Percentiles rank a stretch among this genome's conserved stretches.
Conservation (phyloP, 2,329 filamentous ascomycete genomes). For the Talaromyces sp. region DNA sequence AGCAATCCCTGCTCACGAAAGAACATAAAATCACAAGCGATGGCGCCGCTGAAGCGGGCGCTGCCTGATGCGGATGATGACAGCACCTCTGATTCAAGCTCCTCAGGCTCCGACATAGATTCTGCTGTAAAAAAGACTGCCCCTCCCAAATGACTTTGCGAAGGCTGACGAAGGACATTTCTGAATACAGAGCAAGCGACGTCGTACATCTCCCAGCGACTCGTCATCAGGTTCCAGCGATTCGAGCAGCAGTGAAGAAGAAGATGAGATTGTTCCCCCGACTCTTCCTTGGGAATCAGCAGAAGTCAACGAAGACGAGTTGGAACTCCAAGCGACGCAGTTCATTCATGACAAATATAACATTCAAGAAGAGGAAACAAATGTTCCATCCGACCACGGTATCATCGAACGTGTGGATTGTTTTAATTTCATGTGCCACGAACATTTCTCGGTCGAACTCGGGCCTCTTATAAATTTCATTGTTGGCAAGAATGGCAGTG, state of each 20-base stretch:
- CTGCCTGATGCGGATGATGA: conserved; percentile 27
- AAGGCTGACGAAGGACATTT: not conserved
- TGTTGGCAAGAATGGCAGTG: conserved; percentile 94
- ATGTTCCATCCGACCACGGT: conserved; percentile 72
- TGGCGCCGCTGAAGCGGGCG: conserved; percentile 40
- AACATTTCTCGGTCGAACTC: conserved; percentile 72
- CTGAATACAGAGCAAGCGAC: conserved; percentile 9
- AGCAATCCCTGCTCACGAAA: not conserved
- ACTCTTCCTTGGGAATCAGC: not conserved
- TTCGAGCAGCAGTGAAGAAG: not conserved
- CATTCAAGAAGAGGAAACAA: conserved; percentile 53
- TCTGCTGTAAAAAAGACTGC: conserved; percentile 1
- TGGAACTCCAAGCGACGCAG: conserved; percentile 60
- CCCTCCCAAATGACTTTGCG: not conserved
- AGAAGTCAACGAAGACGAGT: conserved; percentile 27
- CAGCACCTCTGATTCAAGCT: conserved; percentile 14
- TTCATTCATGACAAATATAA: conserved; percentile 49
- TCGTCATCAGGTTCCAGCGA: not conserved
- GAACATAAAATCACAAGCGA: conserved; percentile 14
- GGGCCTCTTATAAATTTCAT: conserved; percentile 97
- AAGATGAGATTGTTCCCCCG: not conserved
- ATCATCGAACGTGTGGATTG: conserved; percentile 85
- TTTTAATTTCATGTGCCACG: conserved; percentile 95
- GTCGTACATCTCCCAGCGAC: conserved; percentile 6
- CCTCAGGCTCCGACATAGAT: conserved; percentile 1